A percentile compares a stretch with the other conserved stretches of the same genome.
Evolutionary conservation across 805 yeast species (phyloP).

Genomic region (Lipomyces starkeyi): DNA sequence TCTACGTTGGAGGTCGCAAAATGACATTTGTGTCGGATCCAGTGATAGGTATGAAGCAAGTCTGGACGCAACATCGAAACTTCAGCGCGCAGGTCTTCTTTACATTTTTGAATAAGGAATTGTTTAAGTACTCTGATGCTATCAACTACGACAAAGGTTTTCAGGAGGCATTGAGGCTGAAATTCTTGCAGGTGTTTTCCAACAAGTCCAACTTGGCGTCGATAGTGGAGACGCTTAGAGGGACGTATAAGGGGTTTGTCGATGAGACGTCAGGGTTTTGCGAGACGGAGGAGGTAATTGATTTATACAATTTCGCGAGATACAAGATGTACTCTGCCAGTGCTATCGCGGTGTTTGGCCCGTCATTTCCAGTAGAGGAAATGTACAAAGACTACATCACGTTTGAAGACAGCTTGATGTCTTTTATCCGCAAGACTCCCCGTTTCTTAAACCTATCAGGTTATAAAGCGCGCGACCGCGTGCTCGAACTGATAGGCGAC

Average conservation of each 20-base stretch:
- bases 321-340: constrained; percentile 13
- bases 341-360: constrained; percentile 30
- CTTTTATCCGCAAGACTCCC: constrained; percentile 25
- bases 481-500: constrained; percentile 16
- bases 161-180: background rate
- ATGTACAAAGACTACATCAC: constrained; percentile 17
- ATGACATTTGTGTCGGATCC: constrained; percentile 33
- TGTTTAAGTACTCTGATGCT: constrained; percentile 13
- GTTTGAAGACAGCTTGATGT: constrained; percentile 22
- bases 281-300: constrained; percentile 12
- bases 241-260: constrained; percentile 4
- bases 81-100: constrained; percentile 21
- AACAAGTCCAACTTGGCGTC: background rate
- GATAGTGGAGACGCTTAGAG: constrained; percentile 1
- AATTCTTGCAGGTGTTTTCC: constrained; percentile 2
- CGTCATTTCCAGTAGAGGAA: constrained; percentile 29
- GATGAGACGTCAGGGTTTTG: constrained; percentile 16
- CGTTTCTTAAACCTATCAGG: constrained; percentile 14
- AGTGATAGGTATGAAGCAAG: constrained; percentile 29
- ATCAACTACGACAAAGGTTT: constrained; percentile 14
- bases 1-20: constrained; percentile 27
- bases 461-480: constrained; percentile 19
- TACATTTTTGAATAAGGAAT: constrained; percentile 9
- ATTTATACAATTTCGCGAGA: constrained; percentile 18
- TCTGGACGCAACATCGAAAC: constrained; percentile 28